Base-by-base conservation (phyloP, 2,329 filamentous ascomycete species). In the Aspergillus aculeatus region DNA sequence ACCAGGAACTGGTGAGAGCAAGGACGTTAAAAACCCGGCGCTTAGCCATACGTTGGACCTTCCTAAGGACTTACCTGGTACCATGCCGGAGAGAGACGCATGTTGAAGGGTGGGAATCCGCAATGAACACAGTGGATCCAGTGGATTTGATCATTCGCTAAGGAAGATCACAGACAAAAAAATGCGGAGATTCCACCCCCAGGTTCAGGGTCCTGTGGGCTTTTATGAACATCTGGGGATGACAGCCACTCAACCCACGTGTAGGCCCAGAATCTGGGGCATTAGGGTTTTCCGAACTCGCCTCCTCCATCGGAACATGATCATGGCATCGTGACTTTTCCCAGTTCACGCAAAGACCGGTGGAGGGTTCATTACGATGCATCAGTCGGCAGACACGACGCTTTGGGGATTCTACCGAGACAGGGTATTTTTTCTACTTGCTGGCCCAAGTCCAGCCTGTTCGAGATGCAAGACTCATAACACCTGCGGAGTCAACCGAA, bases 61-160 rank as follows among this genome's bases (percentile, higher is more conserved):
- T 54, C 7, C 5, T 9, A 32, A 5, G 21, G 10, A 52, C 74
- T 54, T 75, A 80, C 79, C 77, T 84, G 83, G 68, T 85, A 86
- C 79, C 80, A 82, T 68, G 84, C 82, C 26, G 83, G 83, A 63
- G 82, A 80, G 56, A 86, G 72, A 70, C 77, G 79, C 83, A 85
- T 85, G 64, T 54, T 75, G 70, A 58, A 31, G n/a, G 38, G 38
- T 19, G 5, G 5, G 38, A 53, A 35, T 41, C 44, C 50, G 16
- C 21, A 47, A 48, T 44, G n/a, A 23, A 12, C 29, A 19, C 26
- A 29, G 21, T 31, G 5, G 41, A 44, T 32, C 24, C 26, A 35
- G 19, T 48, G 44, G 10, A n/a, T 35, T 26, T 2, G 41, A 48
- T 48, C 53, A 55, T 47, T 55, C 38, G 38, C 38, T 44, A 19